Base-by-base conservation (phyloP, 768 basidiomycete genomes). In the Pulveroboletus sp. region DNA sequence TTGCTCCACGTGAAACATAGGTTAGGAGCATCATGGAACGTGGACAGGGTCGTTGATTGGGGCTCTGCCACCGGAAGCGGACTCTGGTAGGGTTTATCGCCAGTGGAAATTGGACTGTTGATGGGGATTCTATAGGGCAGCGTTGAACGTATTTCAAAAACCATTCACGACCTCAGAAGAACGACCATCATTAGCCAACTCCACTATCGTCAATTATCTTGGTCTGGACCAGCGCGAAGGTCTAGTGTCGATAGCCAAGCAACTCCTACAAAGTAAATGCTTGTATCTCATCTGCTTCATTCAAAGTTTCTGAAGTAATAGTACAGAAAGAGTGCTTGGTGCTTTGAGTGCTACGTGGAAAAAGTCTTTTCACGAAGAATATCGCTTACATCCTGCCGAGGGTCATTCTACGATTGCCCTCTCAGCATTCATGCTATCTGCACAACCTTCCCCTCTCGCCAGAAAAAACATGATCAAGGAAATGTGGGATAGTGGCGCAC, bases 401-500 rank as follows among this genome's bases (percentile, higher is more conserved):
- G 82, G 80, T 17, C 61, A 67, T 27, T 71, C 76, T 45, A 76
- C 78, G 14, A 58, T 97, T 26, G 91, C 89, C 2, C 62, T 99
- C 28, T 91, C 89, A 15, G 87, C 93, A 1, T 98, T 96, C 71
- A 76, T 84, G 63, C 71, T 99, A 2, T 83, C 88, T n/a, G 79
- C 88, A 17, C 71, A 93, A 15, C 71, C 82, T 5, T 81, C 77
- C 2, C 65, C 80, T 36, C 58, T 82, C 15, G 77, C 81, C 8
- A 77, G 86, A 52, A 85, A 82, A 68, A 70, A 74, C 2, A 62
- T 92, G 39, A 75, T 94, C 26, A 82, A 84, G 61, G 82, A 89
- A 58, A 88, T 97, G 76, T 97, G 93, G 93, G 78, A 88, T 40
- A 91, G 90, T 59, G 92, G 90, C 39, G 93, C 93, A 18, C 81